These are phyloP conservation scores for Boletus reticulatus DNA, from an alignment of 768 basidiomycete species.

Conservation along the genomic window DNA sequence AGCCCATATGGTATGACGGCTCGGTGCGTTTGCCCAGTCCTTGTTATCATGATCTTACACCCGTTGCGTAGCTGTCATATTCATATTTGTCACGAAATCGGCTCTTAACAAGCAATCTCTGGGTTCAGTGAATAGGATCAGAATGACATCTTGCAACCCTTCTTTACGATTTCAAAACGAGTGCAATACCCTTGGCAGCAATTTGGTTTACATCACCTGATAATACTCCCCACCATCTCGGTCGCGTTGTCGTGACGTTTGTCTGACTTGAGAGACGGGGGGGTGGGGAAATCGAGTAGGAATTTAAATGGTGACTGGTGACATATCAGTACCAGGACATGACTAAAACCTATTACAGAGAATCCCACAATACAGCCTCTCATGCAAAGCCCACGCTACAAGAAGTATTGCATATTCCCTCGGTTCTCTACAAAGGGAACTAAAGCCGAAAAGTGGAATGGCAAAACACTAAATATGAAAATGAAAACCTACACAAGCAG, in stretches of 20 bases:
- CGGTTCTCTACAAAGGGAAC: no score
- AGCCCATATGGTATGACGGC: conserved; percentile 39
- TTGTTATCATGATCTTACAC: not conserved
- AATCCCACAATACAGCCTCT: no score
- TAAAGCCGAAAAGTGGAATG: no score
- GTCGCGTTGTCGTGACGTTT: conserved; percentile 31
- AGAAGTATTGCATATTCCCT: no score
- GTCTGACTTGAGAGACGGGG: not conserved
- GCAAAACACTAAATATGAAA: no score
- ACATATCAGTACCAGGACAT: conserved; percentile 10
- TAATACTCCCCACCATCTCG: conserved; percentile 28
- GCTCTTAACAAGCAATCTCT: conserved; percentile 50
- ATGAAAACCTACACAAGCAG: no score
- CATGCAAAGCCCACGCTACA: no score
- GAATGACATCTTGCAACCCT: conserved; percentile 36
- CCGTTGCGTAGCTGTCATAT: conserved; percentile 39
- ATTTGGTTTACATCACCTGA: conserved; percentile 45
- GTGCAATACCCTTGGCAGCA: conserved; percentile 45
- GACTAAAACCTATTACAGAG: no score
- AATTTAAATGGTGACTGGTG: no score
- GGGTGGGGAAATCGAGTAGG: not conserved
- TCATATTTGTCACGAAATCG: conserved; percentile 52
- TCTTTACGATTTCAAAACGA: conserved; percentile 41
- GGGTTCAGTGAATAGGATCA: conserved; percentile 59
- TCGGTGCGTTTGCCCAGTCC: conserved; percentile 29